Base-by-base conservation (phyloP, 306 rosid genomes). In the Abrus pulchellus region DNA sequence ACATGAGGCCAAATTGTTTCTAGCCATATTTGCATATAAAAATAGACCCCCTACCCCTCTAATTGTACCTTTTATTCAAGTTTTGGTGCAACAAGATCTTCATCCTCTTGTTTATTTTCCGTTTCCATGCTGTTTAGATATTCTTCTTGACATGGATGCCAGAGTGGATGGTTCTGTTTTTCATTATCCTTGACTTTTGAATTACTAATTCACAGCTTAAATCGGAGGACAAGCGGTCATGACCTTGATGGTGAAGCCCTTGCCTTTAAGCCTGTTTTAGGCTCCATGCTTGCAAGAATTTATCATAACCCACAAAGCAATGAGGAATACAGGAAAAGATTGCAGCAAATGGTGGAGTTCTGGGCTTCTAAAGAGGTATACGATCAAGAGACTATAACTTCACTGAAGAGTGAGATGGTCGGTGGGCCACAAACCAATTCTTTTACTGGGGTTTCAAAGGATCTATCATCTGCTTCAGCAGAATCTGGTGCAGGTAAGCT, bases 201-300 rank as follows among this genome's bases (percentile, higher is more conserved):
- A 45, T n/a, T 50, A 9, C 74, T 80, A 44, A 33, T 83, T 72
- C 75, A 68, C 94, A 93, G 99, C 80, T 85, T 90, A 61, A 92
- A 88, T 48, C 77, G 97, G 61, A 92, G 94, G 82, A 75, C 85
- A 52, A 70, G 82, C 65, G 50, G 3, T 76, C 90, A 81, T 0
- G 97, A 91, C 68, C 91, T 87, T 74, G 99, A 93, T 80, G 90
- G 89, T 44, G 99, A 95, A 79, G 90, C 99, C 71, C 93, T 86
- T 79, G 98, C 99, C 0, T 87, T 95, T 36, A 89, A 85, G 68
- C 96, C 97, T 80, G 91, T 90, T 72, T 85, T 95, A 83, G 99
- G 99, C 64, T 82, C 98, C 74, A 91, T 95, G 98, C 97, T 95
- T 74, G 94, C 91, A 30, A 90, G 99, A 90, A 91, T 93, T 66